Percentiles rank a stretch among this genome's conserved stretches.
These are phyloP conservation scores for Candida sphagnicola DNA, from an alignment of 805 yeast genomes.

Conservation along the genomic window DNA sequence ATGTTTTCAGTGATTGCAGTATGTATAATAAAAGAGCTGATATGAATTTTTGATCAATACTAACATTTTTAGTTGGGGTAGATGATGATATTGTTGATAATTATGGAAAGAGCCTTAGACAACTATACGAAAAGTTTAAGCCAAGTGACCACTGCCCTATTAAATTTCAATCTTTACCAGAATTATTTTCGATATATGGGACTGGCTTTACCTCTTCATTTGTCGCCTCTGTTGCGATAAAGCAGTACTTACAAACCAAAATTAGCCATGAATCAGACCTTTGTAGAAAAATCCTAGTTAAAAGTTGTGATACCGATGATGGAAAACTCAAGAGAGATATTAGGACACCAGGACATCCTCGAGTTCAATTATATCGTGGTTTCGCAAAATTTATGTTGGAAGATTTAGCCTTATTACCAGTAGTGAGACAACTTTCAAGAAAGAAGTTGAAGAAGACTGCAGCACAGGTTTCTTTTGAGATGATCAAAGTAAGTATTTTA, in stretches of 20 bases:
- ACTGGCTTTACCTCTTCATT: constrained; percentile 11
- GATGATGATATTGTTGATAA: constrained; percentile 51
- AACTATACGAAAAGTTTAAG: constrained; percentile 35
- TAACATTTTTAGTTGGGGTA: constrained; percentile 40
- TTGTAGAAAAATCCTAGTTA: constrained; percentile 32
- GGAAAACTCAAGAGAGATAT: constrained; percentile 32
- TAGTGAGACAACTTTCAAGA: constrained; percentile 35
- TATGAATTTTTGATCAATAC: constrained; percentile 8
- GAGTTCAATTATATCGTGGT: constrained; percentile 52
- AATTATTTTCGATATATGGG: constrained; percentile 24
- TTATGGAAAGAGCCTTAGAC: constrained; percentile 43
- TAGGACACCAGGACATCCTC: constrained; percentile 41
- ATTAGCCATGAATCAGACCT: constrained; percentile 30
- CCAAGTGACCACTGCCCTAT: constrained; percentile 25
- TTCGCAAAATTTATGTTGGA: constrained; percentile 58
- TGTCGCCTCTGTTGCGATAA: constrained; percentile 20
- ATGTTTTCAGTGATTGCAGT: constrained; percentile 57
- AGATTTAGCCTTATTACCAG: constrained; percentile 44
- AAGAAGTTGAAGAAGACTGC: constrained; percentile 48
- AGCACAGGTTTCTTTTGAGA: constrained; percentile 55
- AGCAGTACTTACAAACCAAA: constrained; percentile 30
- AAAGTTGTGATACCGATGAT: constrained; percentile 36
- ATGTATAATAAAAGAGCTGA: constrained; percentile 8
- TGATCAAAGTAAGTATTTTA: constrained; percentile 40
- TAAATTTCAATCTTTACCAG: constrained; percentile 31